phyloP scores from a whole-genome alignment of 495 filamentous ascomycete species.

The Podospora pseudopauciseta region DNA sequence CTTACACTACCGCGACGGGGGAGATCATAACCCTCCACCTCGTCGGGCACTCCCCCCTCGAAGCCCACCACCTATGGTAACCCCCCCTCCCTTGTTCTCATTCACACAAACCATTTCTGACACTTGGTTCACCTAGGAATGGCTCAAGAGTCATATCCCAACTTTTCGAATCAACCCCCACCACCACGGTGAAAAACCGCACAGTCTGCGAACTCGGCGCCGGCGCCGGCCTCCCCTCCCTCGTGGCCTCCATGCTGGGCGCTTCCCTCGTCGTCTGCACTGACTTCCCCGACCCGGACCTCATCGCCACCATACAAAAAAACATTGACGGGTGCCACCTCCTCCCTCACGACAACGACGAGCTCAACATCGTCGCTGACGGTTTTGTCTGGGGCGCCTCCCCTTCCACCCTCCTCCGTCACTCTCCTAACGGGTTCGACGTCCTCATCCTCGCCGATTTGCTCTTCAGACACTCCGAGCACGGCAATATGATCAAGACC shows the following conservation, averaged over 20 bases:
- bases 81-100: not conserved
- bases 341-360: conserved; percentile 17
- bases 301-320: conserved; percentile 67
- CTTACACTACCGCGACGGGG: conserved; percentile 53
- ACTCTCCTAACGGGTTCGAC: conserved; percentile 58
- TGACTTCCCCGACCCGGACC: conserved; percentile 80
- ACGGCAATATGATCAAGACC: conserved; percentile 67
- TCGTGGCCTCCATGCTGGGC: conserved; percentile 69
- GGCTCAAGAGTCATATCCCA: conserved; percentile 68
- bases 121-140: conserved; percentile 38
- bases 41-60: conserved; percentile 85
- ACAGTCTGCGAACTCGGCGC: conserved; percentile 86
- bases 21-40: conserved; percentile 68
- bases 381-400: conserved; percentile 80
- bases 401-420: conserved; percentile 47
- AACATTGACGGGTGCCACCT: conserved; percentile 59
- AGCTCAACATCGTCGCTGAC: conserved; percentile 45
- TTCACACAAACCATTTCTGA: not conserved
- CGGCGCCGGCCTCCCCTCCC: conserved; percentile 77
- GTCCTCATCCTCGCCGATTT: conserved; percentile 81
- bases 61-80: conserved; percentile 84
- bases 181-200: conserved; percentile 57
- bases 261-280: conserved; percentile 72
- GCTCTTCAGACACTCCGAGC: conserved; percentile 84
- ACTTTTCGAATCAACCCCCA: conserved; percentile 67